Evolutionary conservation across 257 asterid species (phyloP), one percentile per base, ranked within the genome.

Genomic region (Ophiorrhiza pumila): DNA sequence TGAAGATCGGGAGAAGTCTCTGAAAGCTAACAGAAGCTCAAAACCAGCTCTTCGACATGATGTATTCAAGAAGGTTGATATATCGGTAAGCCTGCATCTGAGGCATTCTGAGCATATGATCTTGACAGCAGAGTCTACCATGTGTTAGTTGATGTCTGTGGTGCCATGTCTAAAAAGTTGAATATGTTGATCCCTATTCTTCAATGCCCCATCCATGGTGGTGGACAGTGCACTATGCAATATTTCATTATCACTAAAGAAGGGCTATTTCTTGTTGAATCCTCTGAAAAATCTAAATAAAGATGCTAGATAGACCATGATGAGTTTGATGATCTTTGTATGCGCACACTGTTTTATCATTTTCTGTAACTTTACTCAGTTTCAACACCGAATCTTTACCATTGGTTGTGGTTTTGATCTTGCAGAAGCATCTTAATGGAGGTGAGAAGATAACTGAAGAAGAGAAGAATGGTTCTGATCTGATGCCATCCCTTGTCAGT

Each of bases 1-100:
- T 34, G 97, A 88, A 74, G 73, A 78, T 15, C 95, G 96, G 3
- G 96, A 92, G 81, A 88, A 75, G 81, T 66, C 79, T 11, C 85
- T 85, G 12, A 84, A 78, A 76, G 84, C 81, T 5, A 87, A 80
- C 82, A 84, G 86, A 78, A 76, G 64, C 32, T 59, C 74, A 32
- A 74, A 70, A 58, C 55, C 79, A 31, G 82, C 74, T 58, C 63
- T 77, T 58, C 83, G 71, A 65, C 66, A 68, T 39, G 81, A 74
- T 73, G 65, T 34, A 47, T 41, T 58, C 62, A 71, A 77, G 73
- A 75, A 66, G 41, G 72, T 22, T 39, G 71, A 41, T 22, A 1
- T 39, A 42, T 57, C 37, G 20, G 56, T 65, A 43, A 62, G 71
- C 62, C 17, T 15, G 13, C 31, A 35, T 35, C 7, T 20, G 0